Evolutionary conservation across 2,329 filamentous ascomycete species (phyloP).

Genomic region (Corinectria fuckeliana): DNA sequence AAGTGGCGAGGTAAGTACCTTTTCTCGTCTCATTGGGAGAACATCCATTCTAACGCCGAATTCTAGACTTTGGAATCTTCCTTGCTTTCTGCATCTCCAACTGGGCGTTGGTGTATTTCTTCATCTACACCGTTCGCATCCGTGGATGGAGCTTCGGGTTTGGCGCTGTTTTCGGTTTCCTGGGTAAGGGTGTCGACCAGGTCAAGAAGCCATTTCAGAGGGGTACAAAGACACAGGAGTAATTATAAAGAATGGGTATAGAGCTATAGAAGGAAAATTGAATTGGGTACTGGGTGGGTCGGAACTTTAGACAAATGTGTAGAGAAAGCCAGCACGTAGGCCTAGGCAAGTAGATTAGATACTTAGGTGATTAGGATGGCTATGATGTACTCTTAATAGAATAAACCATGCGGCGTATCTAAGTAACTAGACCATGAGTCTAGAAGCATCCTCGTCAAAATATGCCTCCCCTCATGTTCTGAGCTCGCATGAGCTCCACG

Average conservation of each 20-base stretch:
- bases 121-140: conserved; percentile 76
- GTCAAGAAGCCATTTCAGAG: conserved; percentile 31
- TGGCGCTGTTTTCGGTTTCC: conserved; percentile 42
- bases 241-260: not conserved
- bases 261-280: too few species aligned
- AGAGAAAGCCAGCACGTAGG: too few species aligned
- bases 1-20: conserved; percentile 62
- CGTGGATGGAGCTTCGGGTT: conserved; percentile 75
- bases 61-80: conserved; percentile 71
- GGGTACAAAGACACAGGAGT: not conserved
- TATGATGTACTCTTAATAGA: too few species aligned
- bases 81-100: conserved; percentile 73
- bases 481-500: not conserved
- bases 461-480: not conserved
- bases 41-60: not conserved
- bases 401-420: too few species aligned
- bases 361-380: too few species aligned
- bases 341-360: too few species aligned
- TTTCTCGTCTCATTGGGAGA: not conserved
- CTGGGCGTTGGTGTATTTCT: conserved; percentile 76
- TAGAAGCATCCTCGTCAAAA: not conserved
- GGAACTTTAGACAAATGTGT: too few species aligned
- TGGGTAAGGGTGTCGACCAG: conserved; percentile 27
- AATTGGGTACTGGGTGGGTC: too few species aligned
- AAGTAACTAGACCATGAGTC: too few species aligned